phyloP scores from a whole-genome alignment of 257 asterid species.

The Nicotiana paniculata region DNA sequence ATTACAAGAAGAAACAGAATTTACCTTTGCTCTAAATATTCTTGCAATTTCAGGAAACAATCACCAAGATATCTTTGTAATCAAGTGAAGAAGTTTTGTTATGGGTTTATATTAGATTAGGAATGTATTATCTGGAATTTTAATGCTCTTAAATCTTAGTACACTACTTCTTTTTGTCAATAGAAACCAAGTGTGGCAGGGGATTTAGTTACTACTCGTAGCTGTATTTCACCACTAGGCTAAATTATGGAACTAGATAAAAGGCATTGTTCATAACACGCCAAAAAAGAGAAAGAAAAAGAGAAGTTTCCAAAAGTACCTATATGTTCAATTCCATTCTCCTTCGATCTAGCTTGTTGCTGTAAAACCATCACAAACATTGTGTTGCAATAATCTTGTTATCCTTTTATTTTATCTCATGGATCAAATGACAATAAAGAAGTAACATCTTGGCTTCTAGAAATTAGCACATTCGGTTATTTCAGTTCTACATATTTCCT shows the following conservation, averaged over 20 bases:
- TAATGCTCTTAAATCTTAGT: not conserved
- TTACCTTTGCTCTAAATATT: not conserved
- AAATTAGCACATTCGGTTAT: not conserved
- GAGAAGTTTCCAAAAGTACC: not conserved
- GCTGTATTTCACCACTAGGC: not conserved
- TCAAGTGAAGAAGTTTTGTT: not conserved
- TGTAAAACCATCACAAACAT: not conserved
- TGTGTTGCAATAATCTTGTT: not conserved
- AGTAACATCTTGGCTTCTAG: not conserved
- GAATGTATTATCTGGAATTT: not conserved
- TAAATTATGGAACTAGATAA: not conserved
- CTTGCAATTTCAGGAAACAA: not conserved
- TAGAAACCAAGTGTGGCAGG: not conserved
- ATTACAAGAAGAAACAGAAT: not conserved
- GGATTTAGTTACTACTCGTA: not conserved
- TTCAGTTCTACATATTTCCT: not conserved
- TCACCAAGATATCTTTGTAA: not conserved
- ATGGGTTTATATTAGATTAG: not conserved
- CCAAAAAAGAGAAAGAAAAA: not conserved
- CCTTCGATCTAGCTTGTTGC: not conserved
- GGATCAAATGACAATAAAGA: not conserved
- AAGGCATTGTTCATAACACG: not conserved
- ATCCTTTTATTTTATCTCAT: not conserved
- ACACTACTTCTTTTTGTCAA: not conserved
- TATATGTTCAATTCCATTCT: not conserved